Evolutionary conservation across 805 yeast species (phyloP).

Genomic region (Ogataea pignaliae): DNA sequence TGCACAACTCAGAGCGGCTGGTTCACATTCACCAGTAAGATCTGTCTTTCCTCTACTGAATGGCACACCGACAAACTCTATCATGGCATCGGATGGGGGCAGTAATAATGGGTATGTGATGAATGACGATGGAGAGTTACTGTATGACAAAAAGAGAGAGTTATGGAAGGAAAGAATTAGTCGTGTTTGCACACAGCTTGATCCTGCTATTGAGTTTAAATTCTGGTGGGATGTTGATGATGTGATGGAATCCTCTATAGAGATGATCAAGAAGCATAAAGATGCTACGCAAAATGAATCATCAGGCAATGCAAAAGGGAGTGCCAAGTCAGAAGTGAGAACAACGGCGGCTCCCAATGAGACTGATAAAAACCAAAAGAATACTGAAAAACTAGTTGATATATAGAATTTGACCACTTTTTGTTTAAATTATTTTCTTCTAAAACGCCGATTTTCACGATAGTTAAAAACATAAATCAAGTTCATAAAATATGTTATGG

Average conservation of each 20-base stretch:
- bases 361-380: too few relatives aligned
- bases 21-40: not conserved
- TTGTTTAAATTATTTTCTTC: too few relatives aligned
- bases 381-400: too few relatives aligned
- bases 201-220: constrained; percentile 33
- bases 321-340: too few relatives aligned
- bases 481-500: too few relatives aligned
- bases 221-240: constrained; percentile 42
- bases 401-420: too few relatives aligned
- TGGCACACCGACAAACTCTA: not conserved
- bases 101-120: not conserved
- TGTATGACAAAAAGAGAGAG: constrained; percentile 46
- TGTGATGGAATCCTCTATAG: constrained; percentile 32
- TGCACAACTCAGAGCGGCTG: not conserved
- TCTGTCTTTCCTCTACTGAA: not conserved
- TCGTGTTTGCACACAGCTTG: constrained; percentile 38
- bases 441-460: too few relatives aligned
- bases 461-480: too few relatives aligned
- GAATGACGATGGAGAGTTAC: constrained; percentile 10
- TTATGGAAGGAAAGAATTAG: constrained; percentile 52
- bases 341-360: too few relatives aligned
- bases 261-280: constrained; percentile 6
- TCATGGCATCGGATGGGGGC: not conserved
- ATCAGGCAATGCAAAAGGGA: too few relatives aligned
- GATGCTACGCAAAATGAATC: too few relatives aligned